Evolutionary conservation across 163 green algal species (phyloP).

Genomic region (Chlorella variabilis): DNA sequence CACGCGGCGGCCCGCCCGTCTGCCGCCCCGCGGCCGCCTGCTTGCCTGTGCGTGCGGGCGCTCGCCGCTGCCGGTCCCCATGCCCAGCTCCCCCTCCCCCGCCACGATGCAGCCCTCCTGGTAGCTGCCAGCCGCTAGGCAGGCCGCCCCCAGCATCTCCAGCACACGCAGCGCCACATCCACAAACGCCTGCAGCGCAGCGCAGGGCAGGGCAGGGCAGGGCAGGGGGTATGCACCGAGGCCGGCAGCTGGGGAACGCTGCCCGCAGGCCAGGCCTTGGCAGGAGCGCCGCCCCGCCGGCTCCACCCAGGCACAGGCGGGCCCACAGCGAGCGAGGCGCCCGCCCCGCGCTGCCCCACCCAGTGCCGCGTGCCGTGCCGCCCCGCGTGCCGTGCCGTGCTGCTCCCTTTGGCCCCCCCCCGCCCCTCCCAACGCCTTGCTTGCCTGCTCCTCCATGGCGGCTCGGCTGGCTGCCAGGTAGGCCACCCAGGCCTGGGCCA

Average conservation of each 20-base stretch:
- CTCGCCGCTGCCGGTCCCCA: slow-evolving; percentile 66
- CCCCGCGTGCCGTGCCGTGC: too few relatives aligned
- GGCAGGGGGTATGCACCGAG: too few relatives aligned
- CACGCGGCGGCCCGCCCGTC: not conserved
- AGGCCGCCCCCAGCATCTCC: slow-evolving; percentile 57
- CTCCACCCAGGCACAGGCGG: too few relatives aligned
- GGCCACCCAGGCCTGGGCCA: slow-evolving; percentile 72
- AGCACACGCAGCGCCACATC: slow-evolving; percentile 57
- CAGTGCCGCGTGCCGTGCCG: too few relatives aligned
- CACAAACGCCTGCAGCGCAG: slow-evolving; percentile 45
- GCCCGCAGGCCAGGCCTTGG: too few relatives aligned
- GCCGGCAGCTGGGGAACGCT: too few relatives aligned
- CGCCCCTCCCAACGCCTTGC: not conserved
- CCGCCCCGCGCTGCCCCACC: too few relatives aligned
- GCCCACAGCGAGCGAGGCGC: too few relatives aligned
- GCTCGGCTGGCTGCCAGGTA: slow-evolving; percentile 51
- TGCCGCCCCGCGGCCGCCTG: not conserved
- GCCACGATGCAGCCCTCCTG: slow-evolving; percentile 27
- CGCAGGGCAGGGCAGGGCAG: not conserved
- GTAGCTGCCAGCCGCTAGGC: slow-evolving; percentile 26
- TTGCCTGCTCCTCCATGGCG: slow-evolving; percentile 35
- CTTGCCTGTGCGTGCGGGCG: slow-evolving; percentile 63
- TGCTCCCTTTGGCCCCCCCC: too few relatives aligned
- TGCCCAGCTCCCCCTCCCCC: slow-evolving; percentile 56
- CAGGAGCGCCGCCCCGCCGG: too few relatives aligned